These are phyloP conservation scores for Ceratobasidium sp. DNA, from an alignment of 1,284 basidiomycete species.

Conservation along the genomic window DNA sequence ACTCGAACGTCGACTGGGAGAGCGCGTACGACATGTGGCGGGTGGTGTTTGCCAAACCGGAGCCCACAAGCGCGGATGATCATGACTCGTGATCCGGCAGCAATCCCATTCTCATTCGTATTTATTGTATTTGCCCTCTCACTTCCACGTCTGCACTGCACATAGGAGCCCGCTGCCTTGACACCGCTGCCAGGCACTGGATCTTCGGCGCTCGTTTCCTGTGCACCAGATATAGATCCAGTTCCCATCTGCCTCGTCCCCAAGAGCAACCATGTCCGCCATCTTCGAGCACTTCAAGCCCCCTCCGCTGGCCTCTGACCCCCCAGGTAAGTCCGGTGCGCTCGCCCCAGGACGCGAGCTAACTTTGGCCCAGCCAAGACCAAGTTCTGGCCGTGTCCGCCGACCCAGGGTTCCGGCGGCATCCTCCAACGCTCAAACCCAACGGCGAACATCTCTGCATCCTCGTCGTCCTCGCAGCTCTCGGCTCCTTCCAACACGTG, in stretches of 20 bases:
- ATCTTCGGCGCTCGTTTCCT: conserved; percentile 25
- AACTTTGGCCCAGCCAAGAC: conserved; percentile 15
- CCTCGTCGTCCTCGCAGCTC: conserved; percentile 6
- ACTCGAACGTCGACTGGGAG: conserved; percentile 38
- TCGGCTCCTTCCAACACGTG: not conserved
- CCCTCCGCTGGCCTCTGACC: conserved; percentile 41
- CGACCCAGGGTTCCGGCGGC: not conserved
- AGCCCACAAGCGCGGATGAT: conserved; percentile 19
- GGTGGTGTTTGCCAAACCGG: conserved; percentile 7
- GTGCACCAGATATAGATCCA: conserved; percentile 10
- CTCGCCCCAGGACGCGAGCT: not conserved
- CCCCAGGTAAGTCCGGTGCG: not conserved
- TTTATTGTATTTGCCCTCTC: not conserved
- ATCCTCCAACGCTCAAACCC: conserved; percentile 23
- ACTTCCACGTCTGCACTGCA: not conserved
- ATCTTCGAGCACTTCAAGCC: conserved; percentile 45
- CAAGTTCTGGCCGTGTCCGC: conserved; percentile 35
- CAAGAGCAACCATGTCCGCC: conserved; percentile 18
- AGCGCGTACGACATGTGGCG: conserved; percentile 12
- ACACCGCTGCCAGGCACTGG: conserved; percentile 5
- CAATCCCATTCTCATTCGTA: conserved; percentile 1
- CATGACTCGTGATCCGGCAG: conserved; percentile 33
- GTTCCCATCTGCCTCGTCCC: not conserved
- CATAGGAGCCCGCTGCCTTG: not conserved
- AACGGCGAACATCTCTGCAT: not conserved